A percentile compares a stretch with the other conserved stretches of the same genome.
Evolutionary conservation across 306 rosid genomes (phyloP).

Genomic region (Elaeagnus macrophylla): DNA sequence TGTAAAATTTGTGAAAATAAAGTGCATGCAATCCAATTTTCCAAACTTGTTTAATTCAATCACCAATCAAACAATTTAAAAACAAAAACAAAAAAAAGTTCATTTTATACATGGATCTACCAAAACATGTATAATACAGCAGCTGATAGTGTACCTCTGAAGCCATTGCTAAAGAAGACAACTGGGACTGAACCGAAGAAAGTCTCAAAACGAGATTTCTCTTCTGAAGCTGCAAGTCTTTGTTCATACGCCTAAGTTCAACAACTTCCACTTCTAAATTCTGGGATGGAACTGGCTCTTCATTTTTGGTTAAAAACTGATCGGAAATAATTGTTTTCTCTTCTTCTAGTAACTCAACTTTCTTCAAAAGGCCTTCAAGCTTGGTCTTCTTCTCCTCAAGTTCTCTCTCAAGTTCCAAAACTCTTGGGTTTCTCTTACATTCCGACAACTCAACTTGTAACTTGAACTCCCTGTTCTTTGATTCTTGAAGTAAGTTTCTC

Average conservation of each 20-base stretch:
- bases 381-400: conserved; percentile 36
- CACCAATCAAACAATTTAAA: too few relatives aligned
- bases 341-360: conserved; percentile 45
- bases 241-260: conserved; percentile 76
- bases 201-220: conserved; percentile 70
- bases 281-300: conserved; percentile 9
- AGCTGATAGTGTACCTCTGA: conserved; percentile 44
- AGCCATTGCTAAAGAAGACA: conserved; percentile 44
- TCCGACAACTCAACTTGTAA: conserved; percentile 68
- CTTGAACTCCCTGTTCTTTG: conserved; percentile 73
- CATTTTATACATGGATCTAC: too few relatives aligned
- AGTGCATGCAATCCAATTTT: too few relatives aligned
- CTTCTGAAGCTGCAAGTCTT: conserved; percentile 91
- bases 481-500: conserved; percentile 65
- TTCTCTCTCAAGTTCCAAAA: conserved; percentile 35
- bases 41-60: too few relatives aligned
- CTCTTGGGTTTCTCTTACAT: conserved; percentile 35
- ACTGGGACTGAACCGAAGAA: conserved; percentile 53
- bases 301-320: conserved; percentile 30
- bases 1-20: too few relatives aligned
- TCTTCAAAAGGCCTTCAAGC: conserved; percentile 44
- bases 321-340: conserved; percentile 46
- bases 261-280: conserved; percentile 75
- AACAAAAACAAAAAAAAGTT: too few relatives aligned
- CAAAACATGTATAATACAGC: neutral